Evolutionary conservation across 2,329 filamentous ascomycete species (phyloP).

Genomic region (Helotiales sp.): DNA sequence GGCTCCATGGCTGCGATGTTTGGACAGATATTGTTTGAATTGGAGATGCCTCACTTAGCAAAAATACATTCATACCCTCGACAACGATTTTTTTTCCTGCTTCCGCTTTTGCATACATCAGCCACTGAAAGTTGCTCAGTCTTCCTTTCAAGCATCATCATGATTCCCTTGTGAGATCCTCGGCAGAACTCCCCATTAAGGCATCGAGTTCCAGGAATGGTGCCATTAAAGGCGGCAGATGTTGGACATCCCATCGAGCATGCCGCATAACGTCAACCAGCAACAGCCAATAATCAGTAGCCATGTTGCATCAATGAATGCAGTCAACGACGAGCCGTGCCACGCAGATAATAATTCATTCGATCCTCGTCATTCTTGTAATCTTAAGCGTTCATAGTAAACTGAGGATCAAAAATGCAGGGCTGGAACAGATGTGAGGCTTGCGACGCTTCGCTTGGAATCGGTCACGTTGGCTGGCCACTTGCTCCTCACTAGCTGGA

Average conservation of each 20-base stretch:
- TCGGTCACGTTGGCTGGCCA: not conserved
- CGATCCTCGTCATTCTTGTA: not conserved
- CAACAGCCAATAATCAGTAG: conserved; percentile 3
- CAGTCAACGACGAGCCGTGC: not conserved
- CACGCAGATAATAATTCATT: too few species aligned
- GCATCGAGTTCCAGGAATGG: not conserved
- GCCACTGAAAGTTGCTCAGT: not conserved
- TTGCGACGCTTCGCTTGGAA: not conserved
- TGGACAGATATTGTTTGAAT: not conserved
- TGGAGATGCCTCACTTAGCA: not conserved
- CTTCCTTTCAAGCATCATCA: not conserved
- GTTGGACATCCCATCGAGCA: not conserved
- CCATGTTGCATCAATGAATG: conserved; percentile 4
- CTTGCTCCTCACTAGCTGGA: not conserved
- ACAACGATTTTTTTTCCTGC: not conserved
- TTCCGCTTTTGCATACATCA: not conserved
- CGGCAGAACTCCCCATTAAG: not conserved
- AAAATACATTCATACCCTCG: not conserved
- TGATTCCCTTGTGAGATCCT: not conserved
- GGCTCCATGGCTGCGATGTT: not conserved
- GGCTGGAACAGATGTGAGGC: too few species aligned
- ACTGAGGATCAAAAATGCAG: not conserved
- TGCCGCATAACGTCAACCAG: conserved; percentile 9
- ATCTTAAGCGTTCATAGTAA: not conserved
- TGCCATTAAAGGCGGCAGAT: not conserved